Conservation (phyloP, 768 basidiomycete genomes). For the Rhodotorula taiwanensis region DNA sequence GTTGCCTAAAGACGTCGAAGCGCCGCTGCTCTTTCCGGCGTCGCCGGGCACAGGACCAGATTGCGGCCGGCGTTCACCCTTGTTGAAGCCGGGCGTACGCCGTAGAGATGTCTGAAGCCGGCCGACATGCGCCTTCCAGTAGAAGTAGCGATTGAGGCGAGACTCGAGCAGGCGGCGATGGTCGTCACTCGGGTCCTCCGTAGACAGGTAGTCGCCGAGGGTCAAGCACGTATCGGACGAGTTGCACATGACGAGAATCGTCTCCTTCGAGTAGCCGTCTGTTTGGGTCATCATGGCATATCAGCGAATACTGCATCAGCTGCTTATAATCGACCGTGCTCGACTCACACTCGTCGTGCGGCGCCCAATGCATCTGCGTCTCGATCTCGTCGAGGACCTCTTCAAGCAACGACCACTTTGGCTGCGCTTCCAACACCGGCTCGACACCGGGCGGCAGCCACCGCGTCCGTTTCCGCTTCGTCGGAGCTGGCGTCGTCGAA, state of each 20-base stretch:
- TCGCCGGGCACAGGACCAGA: neutral
- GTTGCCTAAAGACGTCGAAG: too few species aligned
- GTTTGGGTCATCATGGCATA: neutral
- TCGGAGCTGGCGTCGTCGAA: neutral
- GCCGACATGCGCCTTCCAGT: conserved; percentile 61
- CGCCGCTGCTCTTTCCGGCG: too few species aligned
- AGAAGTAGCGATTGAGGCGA: conserved; percentile 59
- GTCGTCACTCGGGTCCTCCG: conserved; percentile 13
- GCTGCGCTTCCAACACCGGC: conserved; percentile 83
- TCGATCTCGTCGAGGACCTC: conserved; percentile 88
- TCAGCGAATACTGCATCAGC: neutral
- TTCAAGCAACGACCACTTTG: conserved; percentile 81
- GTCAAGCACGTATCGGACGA: conserved; percentile 67
- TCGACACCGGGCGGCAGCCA: conserved; percentile 75
- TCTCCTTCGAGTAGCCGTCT: conserved; percentile 47
- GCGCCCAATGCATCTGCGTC: conserved; percentile 55
- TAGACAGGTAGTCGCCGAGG: conserved; percentile 71
- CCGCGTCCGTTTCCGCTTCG: conserved; percentile 7
- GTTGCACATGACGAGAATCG: conserved; percentile 78
- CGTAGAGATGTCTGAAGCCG: conserved; percentile 40
- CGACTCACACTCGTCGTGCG: conserved; percentile 25
- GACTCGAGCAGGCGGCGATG: conserved; percentile 12
- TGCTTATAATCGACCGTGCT: too few species aligned
- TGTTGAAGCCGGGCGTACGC: conserved; percentile 16
- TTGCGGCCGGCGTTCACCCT: conserved; percentile 2